Base-by-base conservation (phyloP, 768 basidiomycete species). In the Phlegmacium glaucopus region DNA sequence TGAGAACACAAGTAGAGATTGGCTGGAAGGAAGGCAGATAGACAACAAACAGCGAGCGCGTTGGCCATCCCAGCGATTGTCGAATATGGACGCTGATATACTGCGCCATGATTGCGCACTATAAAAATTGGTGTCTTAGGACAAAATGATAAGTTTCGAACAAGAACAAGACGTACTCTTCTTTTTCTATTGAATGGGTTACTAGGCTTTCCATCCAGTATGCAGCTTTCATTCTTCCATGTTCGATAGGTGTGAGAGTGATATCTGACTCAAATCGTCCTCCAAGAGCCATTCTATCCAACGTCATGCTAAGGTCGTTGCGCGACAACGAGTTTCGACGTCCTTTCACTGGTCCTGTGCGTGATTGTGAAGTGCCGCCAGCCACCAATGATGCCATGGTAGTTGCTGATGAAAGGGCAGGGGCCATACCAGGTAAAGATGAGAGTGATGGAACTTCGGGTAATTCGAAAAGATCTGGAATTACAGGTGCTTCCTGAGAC, bases 151-250 rank as follows among this genome's bases (percentile, higher is more conserved):
- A 40, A 44, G 22, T 25, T 38, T 22, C 25, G 16, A 44, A 30
- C 26, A 30, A 16, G 52, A 11, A 50, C 48, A 18, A 22, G 43
- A 63, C 80, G 68, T 60, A 90, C 89, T 79, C 76, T 37, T 58
- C 58, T 39, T 65, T 60, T 0, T 71, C 53, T 13, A 82, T 68
- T n/a, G 76, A 68, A 44, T 76, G 72, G 11, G 75, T 70, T 44
- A 72, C 63, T 12, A 91, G 52, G 42, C 66, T 73, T 54, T 90
- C 80, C 65, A 85, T 78, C 88, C 89, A 91, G 58, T 80, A 86
- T 0, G 81, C 72, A 1, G 85, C 77, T 44, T 79, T 80, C 80
- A 88, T 84, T 49, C 82, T 73, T 5, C 78, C 80, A 57, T 84
- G 75, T 48, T 84, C 81, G 15, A 72, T 69, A 1, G 76, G 69